Percentiles rank a stretch among this genome's conserved stretches.
Conservation (phyloP, 2,329 filamentous ascomycete species). For the Phaeosphaeriaceae sp. region DNA sequence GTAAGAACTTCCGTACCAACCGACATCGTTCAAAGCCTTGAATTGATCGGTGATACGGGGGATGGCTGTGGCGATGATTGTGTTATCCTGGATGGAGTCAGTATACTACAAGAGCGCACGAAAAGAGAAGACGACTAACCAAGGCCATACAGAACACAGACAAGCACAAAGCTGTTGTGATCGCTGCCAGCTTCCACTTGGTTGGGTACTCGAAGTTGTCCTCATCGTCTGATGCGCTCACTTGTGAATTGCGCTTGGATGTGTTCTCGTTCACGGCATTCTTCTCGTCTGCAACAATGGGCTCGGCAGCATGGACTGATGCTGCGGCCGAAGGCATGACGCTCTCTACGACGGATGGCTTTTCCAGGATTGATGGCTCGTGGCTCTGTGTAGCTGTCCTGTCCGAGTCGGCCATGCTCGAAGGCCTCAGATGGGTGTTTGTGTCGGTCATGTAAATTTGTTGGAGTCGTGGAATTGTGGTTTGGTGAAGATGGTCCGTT, state of each 20-base stretch:
- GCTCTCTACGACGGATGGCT: slow-evolving; percentile 34
- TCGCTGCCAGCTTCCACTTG: slow-evolving; percentile 40
- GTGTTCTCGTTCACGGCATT: slow-evolving; percentile 17
- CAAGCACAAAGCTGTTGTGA: slow-evolving; percentile 43
- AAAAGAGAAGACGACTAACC: slow-evolving; percentile 21
- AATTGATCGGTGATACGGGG: slow-evolving; percentile 58
- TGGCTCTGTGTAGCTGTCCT: slow-evolving; percentile 39
- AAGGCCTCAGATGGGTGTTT: slow-evolving; percentile 34
- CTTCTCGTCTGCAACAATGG: slow-evolving; percentile 13
- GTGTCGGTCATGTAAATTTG: slow-evolving; percentile 34
- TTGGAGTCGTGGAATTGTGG: slow-evolving; percentile 1
- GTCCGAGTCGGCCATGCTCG: slow-evolving; percentile 43
- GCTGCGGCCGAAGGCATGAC: slow-evolving; percentile 28
- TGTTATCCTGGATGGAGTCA: slow-evolving; percentile 47
- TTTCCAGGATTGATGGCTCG: slow-evolving; percentile 29
- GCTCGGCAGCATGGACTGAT: slow-evolving; percentile 17
- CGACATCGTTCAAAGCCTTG: slow-evolving; percentile 54
- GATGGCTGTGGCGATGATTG: slow-evolving; percentile 58
- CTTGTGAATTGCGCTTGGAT: slow-evolving; percentile 25
- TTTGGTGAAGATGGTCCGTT: slow-evolving; percentile 1
- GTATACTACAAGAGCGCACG: not conserved
- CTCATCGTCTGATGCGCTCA: slow-evolving; percentile 29
- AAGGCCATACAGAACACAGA: slow-evolving; percentile 50
- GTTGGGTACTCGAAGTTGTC: slow-evolving; percentile 46
- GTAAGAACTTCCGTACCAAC: slow-evolving; percentile 55